Percentiles rank a stretch among this genome's conserved stretches.
Evolutionary conservation across 768 basidiomycete genomes (phyloP).

Genomic region (Suillus plorans): DNA sequence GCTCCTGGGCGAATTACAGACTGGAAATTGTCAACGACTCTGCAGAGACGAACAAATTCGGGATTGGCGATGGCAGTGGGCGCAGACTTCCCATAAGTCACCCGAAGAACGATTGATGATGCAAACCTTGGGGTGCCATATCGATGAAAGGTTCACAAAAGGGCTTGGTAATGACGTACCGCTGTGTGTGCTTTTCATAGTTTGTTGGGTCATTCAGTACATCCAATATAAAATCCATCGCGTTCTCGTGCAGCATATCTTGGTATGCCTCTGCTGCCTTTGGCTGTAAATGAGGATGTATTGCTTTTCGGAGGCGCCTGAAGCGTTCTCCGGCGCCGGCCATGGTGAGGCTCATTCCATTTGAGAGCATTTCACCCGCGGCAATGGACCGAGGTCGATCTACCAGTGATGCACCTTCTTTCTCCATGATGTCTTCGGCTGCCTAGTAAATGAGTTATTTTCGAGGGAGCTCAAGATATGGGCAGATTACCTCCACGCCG

Average conservation of each 20-base stretch:
- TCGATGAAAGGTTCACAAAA: neutral
- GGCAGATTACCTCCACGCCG: too few relatives aligned
- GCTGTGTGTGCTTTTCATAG: constrained; percentile 12
- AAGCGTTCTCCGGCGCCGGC: neutral
- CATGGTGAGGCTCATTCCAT: too few relatives aligned
- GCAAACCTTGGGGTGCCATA: neutral
- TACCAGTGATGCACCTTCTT: too few relatives aligned
- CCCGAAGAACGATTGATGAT: neutral
- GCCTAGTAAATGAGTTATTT: too few relatives aligned
- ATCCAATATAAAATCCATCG: constrained; percentile 17
- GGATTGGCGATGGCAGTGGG: neutral
- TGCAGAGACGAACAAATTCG: neutral
- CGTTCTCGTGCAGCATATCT: constrained; percentile 40
- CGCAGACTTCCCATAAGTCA: neutral
- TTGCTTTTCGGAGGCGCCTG: neutral
- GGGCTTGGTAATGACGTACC: constrained; percentile 10
- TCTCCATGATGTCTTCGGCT: too few relatives aligned
- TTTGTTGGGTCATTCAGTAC: constrained; percentile 17
- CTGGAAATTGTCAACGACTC: neutral
- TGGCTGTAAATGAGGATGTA: neutral
- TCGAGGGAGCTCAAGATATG: too few relatives aligned
- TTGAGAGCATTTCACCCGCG: too few relatives aligned
- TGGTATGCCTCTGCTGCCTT: neutral
- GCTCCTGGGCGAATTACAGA: neutral
- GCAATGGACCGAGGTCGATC: too few relatives aligned